Base-by-base conservation (phyloP, 1,284 basidiomycete species). In the Mycosarcoma mackinlayi region DNA sequence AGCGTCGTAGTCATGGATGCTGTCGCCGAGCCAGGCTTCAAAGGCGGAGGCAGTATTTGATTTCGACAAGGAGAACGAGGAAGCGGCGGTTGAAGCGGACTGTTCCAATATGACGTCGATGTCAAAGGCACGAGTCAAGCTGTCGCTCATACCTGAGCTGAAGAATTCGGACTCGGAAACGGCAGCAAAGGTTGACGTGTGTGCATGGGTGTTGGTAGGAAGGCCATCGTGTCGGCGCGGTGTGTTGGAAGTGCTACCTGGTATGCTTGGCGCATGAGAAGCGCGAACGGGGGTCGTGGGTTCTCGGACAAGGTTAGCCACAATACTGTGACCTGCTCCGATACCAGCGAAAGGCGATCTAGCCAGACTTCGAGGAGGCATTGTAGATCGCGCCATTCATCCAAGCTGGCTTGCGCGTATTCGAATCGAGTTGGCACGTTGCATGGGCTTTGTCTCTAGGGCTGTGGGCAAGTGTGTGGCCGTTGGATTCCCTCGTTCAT, bases 81-180 rank as follows among this genome's bases (percentile, higher is more conserved):
- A 54, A 19, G 52, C 38, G 23, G 56, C 13, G 13, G 50, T 54
- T 8, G 54, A 47, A 25, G 59, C 33, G 1, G 56, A 42, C 24
- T 56, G 60, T 31, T 72, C 71, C n/a, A 69, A 47, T 19, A 77
- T 59, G 33, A 77, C 75, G 23, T 77, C 75, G 46, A 63, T 60
- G 48, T 69, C 75, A 34, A 62, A 64, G 23, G 72, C 68, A 39
- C 55, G 60, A 8, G 72, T 56, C 13, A 71, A 45, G 33, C 63
- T 73, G 38, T 72, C 69, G 52, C 59, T 61, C 6, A 72, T 64
- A 18, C 52, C 48, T 2, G 67, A 70, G 49, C 41, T 55, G 56
- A 16, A 10, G 23, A 63, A 58, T 28, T 67, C 52, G 44, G 49
- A 13, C 3, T 52, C 44, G 16, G 53, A 25, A 24, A 56, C 53